Conservation (phyloP, 129 eudicot genomes). For the Chrysanthemum lavandulifolium region DNA sequence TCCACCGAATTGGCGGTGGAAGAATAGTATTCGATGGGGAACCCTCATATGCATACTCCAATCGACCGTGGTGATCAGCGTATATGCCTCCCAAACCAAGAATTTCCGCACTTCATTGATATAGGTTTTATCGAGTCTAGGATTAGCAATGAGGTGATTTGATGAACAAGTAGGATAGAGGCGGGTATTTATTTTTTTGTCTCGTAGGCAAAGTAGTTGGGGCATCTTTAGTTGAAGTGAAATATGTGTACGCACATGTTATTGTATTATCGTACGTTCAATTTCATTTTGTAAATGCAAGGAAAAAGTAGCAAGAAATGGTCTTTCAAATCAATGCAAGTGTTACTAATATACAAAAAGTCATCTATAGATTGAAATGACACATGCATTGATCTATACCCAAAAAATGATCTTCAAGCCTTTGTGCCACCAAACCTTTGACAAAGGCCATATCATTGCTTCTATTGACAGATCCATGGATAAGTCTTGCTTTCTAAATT, state of each 20-base stretch:
- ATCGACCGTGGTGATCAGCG: slow-evolving; percentile 50
- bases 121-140: slow-evolving; percentile 9
- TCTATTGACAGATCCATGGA: no score
- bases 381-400: no score
- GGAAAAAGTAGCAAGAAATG: slow-evolving; percentile 7
- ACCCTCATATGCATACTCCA: slow-evolving; percentile 63
- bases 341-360: no score
- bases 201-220: not conserved
- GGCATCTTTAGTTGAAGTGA: not conserved
- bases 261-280: slow-evolving; percentile 5
- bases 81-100: slow-evolving; percentile 57
- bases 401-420: no score
- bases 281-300: slow-evolving; percentile 20
- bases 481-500: no score
- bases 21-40: slow-evolving; percentile 81
- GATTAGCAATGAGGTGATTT: slow-evolving; percentile 1
- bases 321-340: not conserved
- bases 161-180: not conserved
- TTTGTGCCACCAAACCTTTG: no score
- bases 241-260: not conserved
- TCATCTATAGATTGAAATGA: no score
- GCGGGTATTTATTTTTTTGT: not conserved
- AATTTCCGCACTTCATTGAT: slow-evolving; percentile 33
- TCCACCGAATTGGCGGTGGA: slow-evolving; percentile 75
- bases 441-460: no score